These are phyloP conservation scores for Saturnispora diversa DNA, from an alignment of 805 yeast genomes.

Conservation along the genomic window DNA sequence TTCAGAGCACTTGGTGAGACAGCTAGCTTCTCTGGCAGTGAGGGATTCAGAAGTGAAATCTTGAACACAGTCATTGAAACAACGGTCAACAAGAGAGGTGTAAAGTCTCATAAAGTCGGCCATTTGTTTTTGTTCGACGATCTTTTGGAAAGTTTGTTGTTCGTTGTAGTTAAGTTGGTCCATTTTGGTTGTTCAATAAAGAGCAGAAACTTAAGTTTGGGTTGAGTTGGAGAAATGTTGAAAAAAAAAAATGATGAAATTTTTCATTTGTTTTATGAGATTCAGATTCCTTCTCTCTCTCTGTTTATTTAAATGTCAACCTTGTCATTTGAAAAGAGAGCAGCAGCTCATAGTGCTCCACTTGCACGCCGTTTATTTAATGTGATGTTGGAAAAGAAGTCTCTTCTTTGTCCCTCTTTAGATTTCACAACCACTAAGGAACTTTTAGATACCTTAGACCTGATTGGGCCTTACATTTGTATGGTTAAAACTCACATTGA, in stretches of 20 bases:
- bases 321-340: slow-evolving; percentile 57
- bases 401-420: slow-evolving; percentile 90
- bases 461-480: slow-evolving; percentile 85
- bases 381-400: slow-evolving; percentile 70
- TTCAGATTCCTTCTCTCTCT: too few relatives aligned
- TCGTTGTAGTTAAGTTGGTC: slow-evolving; percentile 92
- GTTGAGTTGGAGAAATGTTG: slow-evolving; percentile 1
- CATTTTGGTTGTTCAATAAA: slow-evolving; percentile 40
- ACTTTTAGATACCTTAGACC: slow-evolving; percentile 61
- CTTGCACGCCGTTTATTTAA: slow-evolving; percentile 68
- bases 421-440: slow-evolving; percentile 81
- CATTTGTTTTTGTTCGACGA: slow-evolving; percentile 97
- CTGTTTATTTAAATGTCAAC: slow-evolving; percentile 10
- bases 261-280: slow-evolving; percentile 3
- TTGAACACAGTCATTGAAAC: slow-evolving; percentile 96
- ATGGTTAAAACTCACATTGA: slow-evolving; percentile 92
- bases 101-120: slow-evolving; percentile 96
- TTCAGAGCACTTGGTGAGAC: slow-evolving; percentile 90
- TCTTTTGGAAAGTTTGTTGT: slow-evolving; percentile 92
- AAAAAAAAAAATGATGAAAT: background rate
- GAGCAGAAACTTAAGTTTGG: background rate
- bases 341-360: slow-evolving; percentile 61
- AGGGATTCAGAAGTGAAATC: slow-evolving; percentile 92
- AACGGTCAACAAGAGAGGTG: slow-evolving; percentile 91
- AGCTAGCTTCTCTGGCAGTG: slow-evolving; percentile 74